A percentile compares a stretch with the other conserved stretches of the same genome.
These are phyloP conservation scores for Dicorynia guianensis DNA, from an alignment of 306 rosid genomes.

Conservation along the genomic window DNA sequence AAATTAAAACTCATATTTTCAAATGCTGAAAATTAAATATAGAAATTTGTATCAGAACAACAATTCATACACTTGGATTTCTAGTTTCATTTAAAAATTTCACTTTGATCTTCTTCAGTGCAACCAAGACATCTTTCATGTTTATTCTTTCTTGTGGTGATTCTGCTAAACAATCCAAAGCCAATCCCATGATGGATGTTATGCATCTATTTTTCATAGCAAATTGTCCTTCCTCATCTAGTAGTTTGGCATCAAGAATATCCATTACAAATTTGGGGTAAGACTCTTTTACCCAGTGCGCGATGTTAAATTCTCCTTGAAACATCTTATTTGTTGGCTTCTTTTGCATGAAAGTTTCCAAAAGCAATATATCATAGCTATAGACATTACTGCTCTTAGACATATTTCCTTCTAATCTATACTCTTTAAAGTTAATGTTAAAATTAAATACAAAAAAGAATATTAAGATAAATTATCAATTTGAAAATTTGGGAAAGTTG, in stretches of 20 bases:
- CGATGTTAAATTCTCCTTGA: slow-evolving; percentile 25
- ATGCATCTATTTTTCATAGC: background rate
- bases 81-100: no score
- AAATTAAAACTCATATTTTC: no score
- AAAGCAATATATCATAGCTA: slow-evolving; percentile 29
- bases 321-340: slow-evolving; percentile 30
- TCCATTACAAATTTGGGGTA: background rate
- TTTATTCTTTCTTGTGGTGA: background rate
- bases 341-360: slow-evolving; percentile 35
- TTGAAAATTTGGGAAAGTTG: background rate
- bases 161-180: slow-evolving; percentile 13
- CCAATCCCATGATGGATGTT: background rate
- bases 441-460: background rate
- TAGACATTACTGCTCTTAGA: background rate
- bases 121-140: background rate
- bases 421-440: no score
- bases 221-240: background rate
- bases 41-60: no score
- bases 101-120: no score
- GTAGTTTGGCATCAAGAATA: slow-evolving; percentile 5
- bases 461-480: background rate
- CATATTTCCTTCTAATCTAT: slow-evolving; percentile 15
- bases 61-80: no score
- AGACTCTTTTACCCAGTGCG: slow-evolving; percentile 18
- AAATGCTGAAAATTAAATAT: no score